Evolutionary conservation across 176 grass and related monocot species (phyloP), one percentile per base, ranked within the genome.

Genomic region (Carex myosuroides): DNA sequence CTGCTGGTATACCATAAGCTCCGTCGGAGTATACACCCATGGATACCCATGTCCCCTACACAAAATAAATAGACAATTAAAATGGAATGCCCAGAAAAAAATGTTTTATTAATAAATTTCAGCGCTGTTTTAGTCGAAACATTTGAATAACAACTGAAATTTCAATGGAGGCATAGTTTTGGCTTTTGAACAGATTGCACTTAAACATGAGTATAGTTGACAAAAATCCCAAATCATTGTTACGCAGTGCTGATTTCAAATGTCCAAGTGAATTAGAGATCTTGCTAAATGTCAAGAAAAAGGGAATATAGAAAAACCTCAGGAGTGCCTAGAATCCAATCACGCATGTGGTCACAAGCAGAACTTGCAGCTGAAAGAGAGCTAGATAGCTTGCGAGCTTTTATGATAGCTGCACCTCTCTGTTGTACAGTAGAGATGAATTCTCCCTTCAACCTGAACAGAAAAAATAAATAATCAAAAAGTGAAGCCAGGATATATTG

Each of bases 1-100:
- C 94, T 2, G 81, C 55, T 37, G 89, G 91, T 50, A 94, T 69
- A 84, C 68, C 74, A 18, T 92, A 89, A 76, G 86, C 84, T 16
- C 94, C 91, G n/a, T 97, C 91, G 6, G 89, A 94, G 84, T 79
- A 92, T 32, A 92, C 91, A 17, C 91, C 91, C 91, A 97, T 97
- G 21, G 94, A 94, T 66, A 94, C 88, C 91, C 94, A 93, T 24
- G 94, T 89, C 9, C 88, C 94, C 91, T 93, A 68, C 2, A 65
- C 32, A 65, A 35, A 46, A 81, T 3, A 69, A 78, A 55, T 84
- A 3, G 39, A 41, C 16, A 21, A 35, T 18, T 37, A 39, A 6
- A 35, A 22, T 63, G 13, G 26, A 64, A 81, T 41, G 22, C 32
- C 55, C 53, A 29, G 29, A 29, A 29, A 29, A 1, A 29, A 2